Evolutionary conservation across 2,329 filamentous ascomycete species (phyloP).

Genomic region (Aspergillus fumigatiaffinis): DNA sequence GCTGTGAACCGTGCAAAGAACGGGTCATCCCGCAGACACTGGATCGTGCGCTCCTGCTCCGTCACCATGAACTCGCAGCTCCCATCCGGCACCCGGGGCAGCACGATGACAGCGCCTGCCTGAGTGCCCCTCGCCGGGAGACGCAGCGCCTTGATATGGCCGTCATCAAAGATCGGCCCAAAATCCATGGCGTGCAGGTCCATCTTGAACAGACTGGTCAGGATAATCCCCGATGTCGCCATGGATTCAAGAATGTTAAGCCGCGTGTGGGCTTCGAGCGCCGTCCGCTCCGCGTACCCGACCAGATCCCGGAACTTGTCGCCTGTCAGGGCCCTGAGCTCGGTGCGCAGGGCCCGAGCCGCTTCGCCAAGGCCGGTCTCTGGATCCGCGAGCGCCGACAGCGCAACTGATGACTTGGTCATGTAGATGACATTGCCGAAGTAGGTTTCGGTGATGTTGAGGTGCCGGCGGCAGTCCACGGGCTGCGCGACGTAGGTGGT

Average conservation of each 20-base stretch:
- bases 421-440: neutral
- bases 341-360: neutral
- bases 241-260: neutral
- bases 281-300: neutral
- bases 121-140: neutral
- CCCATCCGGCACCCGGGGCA: neutral
- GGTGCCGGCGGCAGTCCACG: neutral
- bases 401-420: neutral
- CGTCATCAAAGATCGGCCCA: neutral
- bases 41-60: neutral
- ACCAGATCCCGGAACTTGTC: neutral
- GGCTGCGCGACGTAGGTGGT: neutral
- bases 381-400: neutral
- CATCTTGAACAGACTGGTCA: neutral
- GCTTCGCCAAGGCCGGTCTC: neutral
- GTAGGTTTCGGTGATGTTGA: neutral
- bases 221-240: neutral
- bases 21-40: neutral
- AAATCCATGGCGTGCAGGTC: neutral
- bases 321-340: neutral
- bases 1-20: neutral
- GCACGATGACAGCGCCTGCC: neutral
- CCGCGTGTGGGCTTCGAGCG: neutral
- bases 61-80: neutral
- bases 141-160: neutral